Evolutionary conservation across 2,329 filamentous ascomycete species (phyloP), one percentile per base, ranked within the genome.

Genomic region (Penicillium frequentans): DNA sequence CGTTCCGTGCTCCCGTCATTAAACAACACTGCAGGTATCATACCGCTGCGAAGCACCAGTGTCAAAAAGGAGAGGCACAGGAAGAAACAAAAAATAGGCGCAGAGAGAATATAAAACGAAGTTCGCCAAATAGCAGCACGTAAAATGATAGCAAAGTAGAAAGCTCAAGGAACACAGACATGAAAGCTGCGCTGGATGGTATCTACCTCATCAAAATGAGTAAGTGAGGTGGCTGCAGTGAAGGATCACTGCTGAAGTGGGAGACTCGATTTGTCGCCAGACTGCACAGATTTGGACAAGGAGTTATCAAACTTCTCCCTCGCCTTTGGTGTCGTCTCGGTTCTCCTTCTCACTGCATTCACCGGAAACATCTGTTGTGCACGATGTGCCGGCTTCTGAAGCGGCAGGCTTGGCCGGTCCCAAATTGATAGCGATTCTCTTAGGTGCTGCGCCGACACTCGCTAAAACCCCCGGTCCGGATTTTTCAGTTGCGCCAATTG

Each of bases 341-440:
- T 73, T 71, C 55, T 75, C 68, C 55, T 71, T 70, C 52, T 72
- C 69, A 21, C 61, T 69, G 53, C 47, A 63, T 52, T 66, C 57
- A 26, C 61, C 63, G 11, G 60, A 62, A 52, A 58, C 45, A 14
- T 59, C 59, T n/a, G 59, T 59, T 21, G 61, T 39, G 26, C 63
- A 55, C 2, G 57, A 27, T 8, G 59, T 49, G 9, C 63, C 65
- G 8, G 54, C 54, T 23, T 66, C 65, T 37, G 59, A 57, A 11
- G 54, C 24, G 14, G 61, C 33, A 11, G 68, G 59, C 54, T 70
- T 70, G 48, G 66, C 63, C 10, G 70, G 63, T 19, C 72, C 68
- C 7, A 77, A 49, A 50, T 74, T 77, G 58, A 77, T 76, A 14
- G 75, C 73, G 27, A 77, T 77, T 56, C 73, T 68, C 62, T 74